phyloP scores from a whole-genome alignment of 1,284 basidiomycete species.

The Vanrija sp. region DNA sequence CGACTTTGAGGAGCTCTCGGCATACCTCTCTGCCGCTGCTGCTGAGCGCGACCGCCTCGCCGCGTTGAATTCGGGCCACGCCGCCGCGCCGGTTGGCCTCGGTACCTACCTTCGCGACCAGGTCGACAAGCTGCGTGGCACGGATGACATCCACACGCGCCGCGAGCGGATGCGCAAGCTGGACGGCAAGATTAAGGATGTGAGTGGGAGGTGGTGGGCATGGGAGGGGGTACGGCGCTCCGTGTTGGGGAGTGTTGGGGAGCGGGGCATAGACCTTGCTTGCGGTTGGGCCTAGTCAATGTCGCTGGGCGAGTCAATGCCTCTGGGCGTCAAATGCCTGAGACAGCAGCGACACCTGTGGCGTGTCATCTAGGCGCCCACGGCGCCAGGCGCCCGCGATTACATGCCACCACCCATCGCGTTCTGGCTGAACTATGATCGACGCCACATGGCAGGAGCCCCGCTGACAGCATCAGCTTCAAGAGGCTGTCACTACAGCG shows the following conservation, averaged over 20 bases:
- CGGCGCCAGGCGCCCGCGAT: no score
- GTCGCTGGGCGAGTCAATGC: no score
- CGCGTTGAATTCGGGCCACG: slow-evolving; percentile 63
- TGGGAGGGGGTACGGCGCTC: background rate
- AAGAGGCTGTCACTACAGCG: slow-evolving; percentile 91
- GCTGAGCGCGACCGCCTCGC: slow-evolving; percentile 87
- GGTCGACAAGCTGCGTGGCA: slow-evolving; percentile 83
- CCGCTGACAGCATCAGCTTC: slow-evolving; percentile 57
- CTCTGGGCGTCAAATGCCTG: no score
- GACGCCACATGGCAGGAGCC: background rate
- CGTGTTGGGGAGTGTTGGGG: no score
- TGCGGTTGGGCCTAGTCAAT: no score
- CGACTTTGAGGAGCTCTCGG: slow-evolving; percentile 95
- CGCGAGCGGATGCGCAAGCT: slow-evolving; percentile 83
- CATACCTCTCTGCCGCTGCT: slow-evolving; percentile 86
- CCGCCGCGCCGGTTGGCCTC: slow-evolving; percentile 58
- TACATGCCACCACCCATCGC: background rate
- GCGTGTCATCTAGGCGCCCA: no score
- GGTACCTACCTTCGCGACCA: slow-evolving; percentile 90
- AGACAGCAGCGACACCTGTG: no score
- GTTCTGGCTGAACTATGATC: background rate
- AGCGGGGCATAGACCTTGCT: no score
- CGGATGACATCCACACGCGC: slow-evolving; percentile 87
- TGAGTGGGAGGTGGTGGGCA: slow-evolving; percentile 43
- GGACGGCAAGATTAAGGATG: slow-evolving; percentile 91